phyloP scores from a whole-genome alignment of 2,329 filamentous ascomycete genomes.

The Fusarium albosuccineum region DNA sequence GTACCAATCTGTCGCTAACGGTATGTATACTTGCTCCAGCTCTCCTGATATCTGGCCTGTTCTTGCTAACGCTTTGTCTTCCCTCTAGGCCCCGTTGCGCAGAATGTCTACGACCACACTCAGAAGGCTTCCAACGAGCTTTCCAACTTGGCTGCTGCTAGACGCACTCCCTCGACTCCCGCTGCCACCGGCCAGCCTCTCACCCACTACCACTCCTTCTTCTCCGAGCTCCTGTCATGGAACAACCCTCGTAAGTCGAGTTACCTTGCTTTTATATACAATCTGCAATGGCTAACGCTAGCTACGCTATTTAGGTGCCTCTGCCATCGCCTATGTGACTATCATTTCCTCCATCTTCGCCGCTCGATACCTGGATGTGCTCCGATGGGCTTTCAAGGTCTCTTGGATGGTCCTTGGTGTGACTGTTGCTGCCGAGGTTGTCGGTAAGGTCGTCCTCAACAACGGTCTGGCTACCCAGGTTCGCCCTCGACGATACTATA shows the following conservation, averaged over 20 bases:
- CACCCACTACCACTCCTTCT: conserved; percentile 79
- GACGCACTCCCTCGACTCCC: conserved; percentile 65
- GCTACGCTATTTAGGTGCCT: conserved; percentile 63
- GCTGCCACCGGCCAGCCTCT: conserved; percentile 73
- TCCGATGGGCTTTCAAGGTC: conserved; percentile 75
- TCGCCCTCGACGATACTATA: conserved; percentile 76
- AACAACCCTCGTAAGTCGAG: conserved; percentile 71
- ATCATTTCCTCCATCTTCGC: conserved; percentile 72
- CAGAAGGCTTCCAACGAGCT: conserved; percentile 69
- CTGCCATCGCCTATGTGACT: conserved; percentile 72
- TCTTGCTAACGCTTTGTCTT: conserved; percentile 29
- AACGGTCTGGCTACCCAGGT: conserved; percentile 74
- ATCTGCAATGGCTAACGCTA: conserved; percentile 30
- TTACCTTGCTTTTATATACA: neutral
- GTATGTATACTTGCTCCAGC: conserved; percentile 50
- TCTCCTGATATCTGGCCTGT: conserved; percentile 8
- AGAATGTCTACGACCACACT: conserved; percentile 69
- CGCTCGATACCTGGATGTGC: conserved; percentile 73
- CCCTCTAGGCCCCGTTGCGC: conserved; percentile 67
- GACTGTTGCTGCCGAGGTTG: conserved; percentile 71
- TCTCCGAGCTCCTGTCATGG: conserved; percentile 77
- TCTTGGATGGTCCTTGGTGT: conserved; percentile 73
- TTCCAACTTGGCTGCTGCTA: conserved; percentile 69
- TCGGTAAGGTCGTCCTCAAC: conserved; percentile 71
- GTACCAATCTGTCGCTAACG: conserved; percentile 62